Evolutionary conservation across 805 yeast species (phyloP).

Genomic region (Debaryomyces maramus): DNA sequence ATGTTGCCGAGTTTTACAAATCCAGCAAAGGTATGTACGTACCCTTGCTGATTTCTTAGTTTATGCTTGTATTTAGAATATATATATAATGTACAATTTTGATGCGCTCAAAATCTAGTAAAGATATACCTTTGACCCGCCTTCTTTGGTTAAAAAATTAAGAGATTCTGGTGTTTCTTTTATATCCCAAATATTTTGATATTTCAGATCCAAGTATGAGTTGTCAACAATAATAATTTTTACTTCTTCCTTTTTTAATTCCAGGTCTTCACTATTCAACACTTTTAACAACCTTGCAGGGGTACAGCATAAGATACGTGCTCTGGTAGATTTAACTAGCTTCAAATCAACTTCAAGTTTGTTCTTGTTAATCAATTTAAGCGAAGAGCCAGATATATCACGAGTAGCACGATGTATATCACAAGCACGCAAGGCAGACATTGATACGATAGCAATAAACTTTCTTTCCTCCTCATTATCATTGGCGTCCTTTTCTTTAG

Average conservation of each 20-base stretch:
- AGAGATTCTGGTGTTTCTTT: slow-evolving; percentile 45
- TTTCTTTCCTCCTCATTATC: slow-evolving; percentile 31
- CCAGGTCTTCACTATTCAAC: slow-evolving; percentile 42
- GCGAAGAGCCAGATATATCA: slow-evolving; percentile 50
- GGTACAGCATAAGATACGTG: slow-evolving; percentile 60
- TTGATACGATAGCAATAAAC: slow-evolving; percentile 54
- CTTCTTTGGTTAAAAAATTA: slow-evolving; percentile 35
- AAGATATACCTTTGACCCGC: slow-evolving; percentile 52
- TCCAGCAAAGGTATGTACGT: slow-evolving; percentile 24
- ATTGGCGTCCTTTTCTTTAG: slow-evolving; percentile 9
- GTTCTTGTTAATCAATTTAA: slow-evolving; percentile 76
- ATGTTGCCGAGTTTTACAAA: slow-evolving; percentile 28
- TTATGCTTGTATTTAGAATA: slow-evolving; percentile 1
- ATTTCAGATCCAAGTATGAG: slow-evolving; percentile 59
- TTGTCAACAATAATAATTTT: slow-evolving; percentile 60
- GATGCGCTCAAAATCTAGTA: too few relatives aligned
- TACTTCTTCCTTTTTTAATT: slow-evolving; percentile 44
- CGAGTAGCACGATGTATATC: slow-evolving; percentile 70
- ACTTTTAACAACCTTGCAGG: slow-evolving; percentile 59
- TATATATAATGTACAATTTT: slow-evolving; percentile 3
- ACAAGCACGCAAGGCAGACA: slow-evolving; percentile 86
- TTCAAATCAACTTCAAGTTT: slow-evolving; percentile 63
- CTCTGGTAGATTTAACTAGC: slow-evolving; percentile 41
- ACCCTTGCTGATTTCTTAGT: slow-evolving; percentile 21
- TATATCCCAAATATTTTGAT: slow-evolving; percentile 60